These are phyloP conservation scores for Pseudohyphozyma bogoriensis DNA, from an alignment of 768 basidiomycete species.

Conservation along the genomic window DNA sequence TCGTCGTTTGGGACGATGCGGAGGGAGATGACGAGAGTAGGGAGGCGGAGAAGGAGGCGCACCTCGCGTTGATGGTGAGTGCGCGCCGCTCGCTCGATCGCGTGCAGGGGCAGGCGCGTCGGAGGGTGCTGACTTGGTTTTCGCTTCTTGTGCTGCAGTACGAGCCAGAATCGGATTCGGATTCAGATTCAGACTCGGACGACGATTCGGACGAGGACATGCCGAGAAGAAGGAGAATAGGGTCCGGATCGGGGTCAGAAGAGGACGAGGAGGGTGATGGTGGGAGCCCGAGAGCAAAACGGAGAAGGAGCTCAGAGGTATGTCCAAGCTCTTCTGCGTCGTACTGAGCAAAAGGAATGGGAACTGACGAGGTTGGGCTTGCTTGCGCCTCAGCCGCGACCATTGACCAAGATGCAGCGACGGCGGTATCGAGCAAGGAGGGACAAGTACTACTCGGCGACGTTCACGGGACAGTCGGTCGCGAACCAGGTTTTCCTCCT, in stretches of 20 bases:
- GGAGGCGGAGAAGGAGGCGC: slow-evolving; percentile 63
- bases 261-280: slow-evolving; percentile 46
- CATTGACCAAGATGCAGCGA: slow-evolving; percentile 62
- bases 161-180: slow-evolving; percentile 60
- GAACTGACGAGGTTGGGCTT: neutral
- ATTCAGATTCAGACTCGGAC: slow-evolving; percentile 35
- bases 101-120: neutral
- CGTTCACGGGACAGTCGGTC: slow-evolving; percentile 80
- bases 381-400: slow-evolving; percentile 40
- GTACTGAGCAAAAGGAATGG: neutral
- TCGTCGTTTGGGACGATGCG: slow-evolving; percentile 90
- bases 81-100: too few species aligned
- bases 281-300: slow-evolving; percentile 2
- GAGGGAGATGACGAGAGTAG: slow-evolving; percentile 54
- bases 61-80: slow-evolving; percentile 67
- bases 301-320: slow-evolving; percentile 5
- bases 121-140: neutral
- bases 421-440: slow-evolving; percentile 54
- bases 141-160: slow-evolving; percentile 45
- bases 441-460: slow-evolving; percentile 69
- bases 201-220: slow-evolving; percentile 33
- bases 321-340: neutral
- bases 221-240: slow-evolving; percentile 40
- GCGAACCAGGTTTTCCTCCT: slow-evolving; percentile 80
- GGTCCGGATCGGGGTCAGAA: slow-evolving; percentile 41